Conservation (phyloP, 352 stramenopile species). For the Pythium utonaiense region DNA sequence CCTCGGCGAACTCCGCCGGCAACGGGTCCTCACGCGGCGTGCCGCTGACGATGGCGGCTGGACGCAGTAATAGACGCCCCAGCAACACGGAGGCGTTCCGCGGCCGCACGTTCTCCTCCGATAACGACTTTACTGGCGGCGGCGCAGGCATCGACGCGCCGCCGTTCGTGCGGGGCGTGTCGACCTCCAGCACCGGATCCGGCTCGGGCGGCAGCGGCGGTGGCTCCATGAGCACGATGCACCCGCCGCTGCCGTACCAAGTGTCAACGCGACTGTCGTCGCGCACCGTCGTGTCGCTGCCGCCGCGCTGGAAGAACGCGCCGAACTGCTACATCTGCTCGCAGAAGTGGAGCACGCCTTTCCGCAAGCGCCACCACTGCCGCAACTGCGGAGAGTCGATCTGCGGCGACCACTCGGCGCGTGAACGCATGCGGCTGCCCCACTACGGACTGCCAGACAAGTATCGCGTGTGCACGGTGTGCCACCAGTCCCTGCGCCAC, state of each 20-base stretch:
- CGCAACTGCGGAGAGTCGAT: slow-evolving; percentile 86
- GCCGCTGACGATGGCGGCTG: not conserved
- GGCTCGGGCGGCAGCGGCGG: slow-evolving; percentile 1
- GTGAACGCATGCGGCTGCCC: slow-evolving; percentile 74
- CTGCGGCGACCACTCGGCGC: slow-evolving; percentile 80
- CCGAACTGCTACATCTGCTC: slow-evolving; percentile 83
- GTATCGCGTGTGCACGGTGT: slow-evolving; percentile 82
- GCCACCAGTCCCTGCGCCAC: slow-evolving; percentile 69
- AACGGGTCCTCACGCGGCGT: not conserved
- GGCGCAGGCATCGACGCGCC: slow-evolving; percentile 13
- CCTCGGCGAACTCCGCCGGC: not conserved
- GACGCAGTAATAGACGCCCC: slow-evolving; percentile 17
- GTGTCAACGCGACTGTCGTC: slow-evolving; percentile 34
- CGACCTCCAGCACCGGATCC: slow-evolving; percentile 22
- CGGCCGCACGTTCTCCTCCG: slow-evolving; percentile 62
- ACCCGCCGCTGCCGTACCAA: slow-evolving; percentile 31
- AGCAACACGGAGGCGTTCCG: slow-evolving; percentile 47
- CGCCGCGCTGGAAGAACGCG: slow-evolving; percentile 80
- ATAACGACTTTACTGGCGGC: slow-evolving; percentile 33
- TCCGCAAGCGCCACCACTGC: slow-evolving; percentile 87
- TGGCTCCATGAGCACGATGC: not conserved
- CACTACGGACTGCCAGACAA: slow-evolving; percentile 77
- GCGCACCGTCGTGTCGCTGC: slow-evolving; percentile 52
- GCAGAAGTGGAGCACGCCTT: slow-evolving; percentile 64
- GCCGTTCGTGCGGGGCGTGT: slow-evolving; percentile 18